phyloP scores from a whole-genome alignment of 129 eudicot genomes.

The Logfia minima region DNA sequence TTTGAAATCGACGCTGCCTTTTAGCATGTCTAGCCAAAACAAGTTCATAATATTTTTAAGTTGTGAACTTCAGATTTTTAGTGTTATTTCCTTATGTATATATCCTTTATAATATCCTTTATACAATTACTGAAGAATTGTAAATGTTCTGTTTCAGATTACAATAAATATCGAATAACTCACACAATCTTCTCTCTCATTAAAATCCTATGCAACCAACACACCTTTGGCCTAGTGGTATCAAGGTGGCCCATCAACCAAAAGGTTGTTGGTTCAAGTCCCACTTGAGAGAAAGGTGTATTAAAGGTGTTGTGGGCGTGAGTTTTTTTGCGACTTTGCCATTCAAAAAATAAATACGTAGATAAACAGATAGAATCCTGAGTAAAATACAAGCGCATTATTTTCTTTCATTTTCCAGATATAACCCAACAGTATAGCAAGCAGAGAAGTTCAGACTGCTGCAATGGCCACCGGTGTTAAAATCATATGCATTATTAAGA shows the following conservation, averaged over 20 bases:
- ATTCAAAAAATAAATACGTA: no score
- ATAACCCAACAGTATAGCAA: constrained; percentile 3
- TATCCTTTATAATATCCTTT: neutral
- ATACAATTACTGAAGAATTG: neutral
- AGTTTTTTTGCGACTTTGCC: neutral
- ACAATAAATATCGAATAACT: neutral
- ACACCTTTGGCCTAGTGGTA: neutral
- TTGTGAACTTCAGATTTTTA: neutral
- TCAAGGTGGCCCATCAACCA: neutral
- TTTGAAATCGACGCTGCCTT: neutral
- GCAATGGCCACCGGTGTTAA: neutral
- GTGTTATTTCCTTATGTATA: neutral
- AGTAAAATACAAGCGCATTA: neutral
- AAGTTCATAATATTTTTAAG: neutral
- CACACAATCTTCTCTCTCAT: neutral
- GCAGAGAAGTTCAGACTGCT: constrained; percentile 9
- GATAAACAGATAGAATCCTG: neutral
- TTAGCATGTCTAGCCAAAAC: neutral
- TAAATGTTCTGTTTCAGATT: neutral
- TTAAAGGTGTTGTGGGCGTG: neutral
- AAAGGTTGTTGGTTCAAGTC: neutral
- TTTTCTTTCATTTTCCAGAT: constrained; percentile 10
- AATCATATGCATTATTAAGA: neutral
- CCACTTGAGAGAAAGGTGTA: neutral
- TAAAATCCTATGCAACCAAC: neutral